Base-by-base conservation (phyloP, 164 flowering plant species). In the Dillenia suffruticosa region DNA sequence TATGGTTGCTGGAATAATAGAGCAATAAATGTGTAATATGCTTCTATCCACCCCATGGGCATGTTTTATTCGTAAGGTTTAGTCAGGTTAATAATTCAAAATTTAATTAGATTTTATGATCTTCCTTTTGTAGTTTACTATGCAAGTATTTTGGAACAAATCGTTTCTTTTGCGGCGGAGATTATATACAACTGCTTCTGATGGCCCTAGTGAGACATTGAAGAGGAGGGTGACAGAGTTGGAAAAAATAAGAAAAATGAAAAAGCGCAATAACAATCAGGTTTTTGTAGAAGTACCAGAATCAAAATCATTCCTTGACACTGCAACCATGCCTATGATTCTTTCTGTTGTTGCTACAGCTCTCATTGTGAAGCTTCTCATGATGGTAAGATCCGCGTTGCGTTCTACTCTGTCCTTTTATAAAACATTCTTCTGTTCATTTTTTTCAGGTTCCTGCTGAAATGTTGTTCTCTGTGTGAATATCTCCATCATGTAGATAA, bases 301-400 rank as follows among this genome's bases (percentile, higher is more conserved):
- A 54, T 80, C 94, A 7, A 54, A 2, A 56, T 59, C 80, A 14
- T 93, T 24, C 55, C 85, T 88, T 10, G 97, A 93, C 71, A 88
- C 97, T 1, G 79, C 88, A 6, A 75, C 87, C 2, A 69, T 83
- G 87, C 94, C 91, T 4, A 79, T 88, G 88, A 63, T 79, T 65
- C 88, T 90, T 58, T 70, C 88, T 14, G 84, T 64, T 17, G 90
- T 81, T 44, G 98, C 82, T 2, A 68, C 81, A 57, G 97, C 89
- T 12, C 72, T 90, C 51, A 76, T 82, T 54, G 88, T 86, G 15
- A 90, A 93, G 71, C 68, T 93, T 19, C 82, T 90, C 50, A 85
- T 88, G 96, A 88, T 83, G 92, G 98, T 87, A 77, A 1, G 59
- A 5, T 26, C 40, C 40, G 5, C 40, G 2, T 45, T 44, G 10